Evolutionary conservation across 2,329 filamentous ascomycete genomes (phyloP), one percentile per base, ranked within the genome.

Genomic region (Neonectria faginata): DNA sequence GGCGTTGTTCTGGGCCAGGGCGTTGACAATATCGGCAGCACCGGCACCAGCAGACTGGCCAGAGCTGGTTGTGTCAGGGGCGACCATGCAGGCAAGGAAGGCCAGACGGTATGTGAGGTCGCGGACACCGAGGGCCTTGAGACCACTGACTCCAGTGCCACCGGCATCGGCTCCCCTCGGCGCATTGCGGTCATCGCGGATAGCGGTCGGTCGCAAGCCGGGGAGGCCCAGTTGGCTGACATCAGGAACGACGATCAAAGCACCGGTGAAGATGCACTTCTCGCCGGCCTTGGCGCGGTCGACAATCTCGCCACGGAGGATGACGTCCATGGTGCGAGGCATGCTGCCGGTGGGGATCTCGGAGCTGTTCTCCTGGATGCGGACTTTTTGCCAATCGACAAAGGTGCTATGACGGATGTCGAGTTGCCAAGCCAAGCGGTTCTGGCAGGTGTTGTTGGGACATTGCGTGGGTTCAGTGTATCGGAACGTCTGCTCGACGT

Each of bases 261-360:
- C 94, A 68, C 96, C 96, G 0, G 95, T 98, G 79, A 99, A 99
- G 74, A 99, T 93, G 79, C 96, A 99, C 80, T 97, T 97, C 80
- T 99, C 96, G 68, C 96, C 96, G 53, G 96, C 96, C 83, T 98
- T 98, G 57, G 95, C 94, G 56, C 96, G 90, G 74, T 99, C 96
- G 27, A 99, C 96, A 83, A 99, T 97, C 78, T 99, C 96, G 75
- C 96, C 96, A 65, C 96, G 91, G 36, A 99, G 81, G 70, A 99
- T 97, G 45, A 99, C 92, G 75, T 99, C 96, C 88, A 99, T 96
- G 3, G 96, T 99, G 64, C 96, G 88, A 25, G 96, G 96, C 96
- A 99, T 99, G 81, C 94, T 97, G 59, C 96, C 96, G 0, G 96
- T 99, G 0, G 96, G 96, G 41, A 99, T 99, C 78, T 99, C 96